A percentile compares a stretch with the other conserved stretches of the same genome.
phyloP scores from a whole-genome alignment of 495 filamentous ascomycete genomes.

The Xylaria palmicola region DNA sequence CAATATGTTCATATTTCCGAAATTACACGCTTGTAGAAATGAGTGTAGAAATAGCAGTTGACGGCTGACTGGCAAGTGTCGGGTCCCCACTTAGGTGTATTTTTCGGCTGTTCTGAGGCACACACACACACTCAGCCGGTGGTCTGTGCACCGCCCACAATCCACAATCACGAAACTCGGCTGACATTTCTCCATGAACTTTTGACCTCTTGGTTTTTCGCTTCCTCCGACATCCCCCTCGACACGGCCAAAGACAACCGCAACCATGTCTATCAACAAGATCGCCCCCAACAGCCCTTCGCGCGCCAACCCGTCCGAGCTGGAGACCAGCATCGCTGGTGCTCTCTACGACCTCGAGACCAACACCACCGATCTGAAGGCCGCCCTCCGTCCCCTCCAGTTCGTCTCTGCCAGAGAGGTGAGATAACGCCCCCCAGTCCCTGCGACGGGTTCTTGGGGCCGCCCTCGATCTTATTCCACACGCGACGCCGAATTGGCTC shows the following conservation, averaged over 20 bases:
- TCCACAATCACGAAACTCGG: conserved; percentile 14
- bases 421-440: conserved; percentile 51
- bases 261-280: conserved; percentile 80
- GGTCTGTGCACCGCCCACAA: conserved; percentile 18
- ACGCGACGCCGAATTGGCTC: conserved; percentile 19
- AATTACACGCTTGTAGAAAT: too few relatives aligned
- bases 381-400: conserved; percentile 89
- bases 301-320: conserved; percentile 87
- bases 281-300: conserved; percentile 95
- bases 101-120: conserved; percentile 9
- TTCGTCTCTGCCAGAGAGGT: conserved; percentile 98
- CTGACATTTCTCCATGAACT: conserved; percentile 17
- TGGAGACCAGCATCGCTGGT: conserved; percentile 89
- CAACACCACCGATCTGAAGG: conserved; percentile 95
- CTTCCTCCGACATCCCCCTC: conserved; percentile 11
- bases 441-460: conserved; percentile 22
- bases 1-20: not conserved
- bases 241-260: conserved; percentile 29
- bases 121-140: not conserved
- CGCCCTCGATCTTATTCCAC: conserved; percentile 44
- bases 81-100: too few relatives aligned
- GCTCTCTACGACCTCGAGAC: conserved; percentile 97
- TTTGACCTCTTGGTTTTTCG: conserved; percentile 8
- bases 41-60: too few relatives aligned
- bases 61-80: not conserved